Evolutionary conservation across 352 stramenopile genomes (phyloP).

Genomic region (Pythium diclinum): DNA sequence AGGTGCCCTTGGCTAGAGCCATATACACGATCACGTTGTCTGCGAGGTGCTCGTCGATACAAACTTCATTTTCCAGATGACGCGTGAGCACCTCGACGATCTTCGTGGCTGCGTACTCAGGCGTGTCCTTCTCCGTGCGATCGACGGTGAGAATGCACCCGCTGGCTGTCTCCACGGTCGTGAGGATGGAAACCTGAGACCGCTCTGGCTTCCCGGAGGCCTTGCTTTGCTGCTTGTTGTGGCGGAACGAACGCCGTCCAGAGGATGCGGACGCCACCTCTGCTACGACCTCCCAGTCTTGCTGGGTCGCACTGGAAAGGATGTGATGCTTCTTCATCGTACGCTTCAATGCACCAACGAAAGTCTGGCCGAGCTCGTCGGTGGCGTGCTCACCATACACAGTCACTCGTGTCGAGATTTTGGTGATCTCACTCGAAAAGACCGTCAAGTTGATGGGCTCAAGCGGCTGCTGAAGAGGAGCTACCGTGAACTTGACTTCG

Average conservation of each 20-base stretch:
- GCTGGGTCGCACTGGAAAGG: background rate
- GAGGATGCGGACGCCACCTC: slow-evolving; percentile 19
- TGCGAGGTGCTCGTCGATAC: slow-evolving; percentile 68
- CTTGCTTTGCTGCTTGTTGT: slow-evolving; percentile 17
- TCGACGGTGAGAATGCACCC: slow-evolving; percentile 46
- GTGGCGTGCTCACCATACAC: slow-evolving; percentile 37
- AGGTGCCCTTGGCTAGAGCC: slow-evolving; percentile 51
- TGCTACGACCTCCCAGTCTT: slow-evolving; percentile 35
- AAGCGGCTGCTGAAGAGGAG: slow-evolving; percentile 24
- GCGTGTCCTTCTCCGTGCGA: slow-evolving; percentile 39
- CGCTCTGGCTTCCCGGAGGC: slow-evolving; percentile 24
- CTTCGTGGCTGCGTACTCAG: slow-evolving; percentile 34
- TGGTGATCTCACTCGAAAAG: slow-evolving; percentile 28
- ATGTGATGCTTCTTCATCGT: slow-evolving; percentile 27
- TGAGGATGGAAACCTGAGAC: slow-evolving; percentile 37
- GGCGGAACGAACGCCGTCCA: slow-evolving; percentile 13
- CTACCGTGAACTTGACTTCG: slow-evolving; percentile 34
- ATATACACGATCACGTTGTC: slow-evolving; percentile 75
- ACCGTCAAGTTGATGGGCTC: slow-evolving; percentile 41
- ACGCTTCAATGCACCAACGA: slow-evolving; percentile 31
- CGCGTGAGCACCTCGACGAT: slow-evolving; percentile 23
- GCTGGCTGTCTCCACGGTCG: slow-evolving; percentile 38
- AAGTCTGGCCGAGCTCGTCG: slow-evolving; percentile 38
- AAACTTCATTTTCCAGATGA: slow-evolving; percentile 44
- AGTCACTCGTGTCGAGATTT: slow-evolving; percentile 41